Evolutionary conservation across 805 yeast species (phyloP).

Genomic region (Metschnikowia kunwiensis): DNA sequence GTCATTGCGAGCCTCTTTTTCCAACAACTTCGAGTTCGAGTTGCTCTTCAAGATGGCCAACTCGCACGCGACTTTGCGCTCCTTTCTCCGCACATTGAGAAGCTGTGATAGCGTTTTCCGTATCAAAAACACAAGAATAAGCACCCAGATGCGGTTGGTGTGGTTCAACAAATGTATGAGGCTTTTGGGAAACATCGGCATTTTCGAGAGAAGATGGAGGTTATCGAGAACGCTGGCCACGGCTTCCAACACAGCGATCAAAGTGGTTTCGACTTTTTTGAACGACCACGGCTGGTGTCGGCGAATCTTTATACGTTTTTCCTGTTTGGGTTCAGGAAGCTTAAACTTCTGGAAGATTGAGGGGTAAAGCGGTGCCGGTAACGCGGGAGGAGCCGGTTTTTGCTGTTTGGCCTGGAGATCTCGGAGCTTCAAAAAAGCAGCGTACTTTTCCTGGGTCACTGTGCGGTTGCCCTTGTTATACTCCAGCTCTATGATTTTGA

Average conservation of each 20-base stretch:
- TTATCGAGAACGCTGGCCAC: constrained; percentile 41
- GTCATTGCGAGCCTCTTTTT: constrained; percentile 20
- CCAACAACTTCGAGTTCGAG: constrained; percentile 22
- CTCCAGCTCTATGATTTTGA: constrained; percentile 34
- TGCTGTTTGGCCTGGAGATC: constrained; percentile 14
- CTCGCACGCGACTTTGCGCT: constrained; percentile 37
- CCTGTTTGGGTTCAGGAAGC: constrained; percentile 13
- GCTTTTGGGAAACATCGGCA: constrained; percentile 42
- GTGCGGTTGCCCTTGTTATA: constrained; percentile 36
- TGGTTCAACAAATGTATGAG: constrained; percentile 33
- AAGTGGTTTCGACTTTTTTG: constrained; percentile 28
- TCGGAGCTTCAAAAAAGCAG: constrained; percentile 29
- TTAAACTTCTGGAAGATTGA: constrained; percentile 34
- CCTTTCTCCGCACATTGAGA: constrained; percentile 37
- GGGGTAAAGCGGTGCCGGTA: constrained; percentile 33
- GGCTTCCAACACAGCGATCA: constrained; percentile 33
- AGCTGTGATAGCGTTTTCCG: constrained; percentile 42
- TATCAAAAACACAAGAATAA: constrained; percentile 39
- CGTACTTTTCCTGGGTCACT: constrained; percentile 36
- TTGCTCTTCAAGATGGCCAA: constrained; percentile 29
- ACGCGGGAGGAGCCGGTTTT: constrained; percentile 16
- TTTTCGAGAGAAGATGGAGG: constrained; percentile 38
- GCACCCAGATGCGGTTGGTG: constrained; percentile 43
- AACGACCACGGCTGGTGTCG: constrained; percentile 21
- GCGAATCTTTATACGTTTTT: background rate